Percentiles rank a stretch among this genome's conserved stretches.
Conservation (phyloP, 768 basidiomycete genomes). For the Tylopilus cervinicoccineus region DNA sequence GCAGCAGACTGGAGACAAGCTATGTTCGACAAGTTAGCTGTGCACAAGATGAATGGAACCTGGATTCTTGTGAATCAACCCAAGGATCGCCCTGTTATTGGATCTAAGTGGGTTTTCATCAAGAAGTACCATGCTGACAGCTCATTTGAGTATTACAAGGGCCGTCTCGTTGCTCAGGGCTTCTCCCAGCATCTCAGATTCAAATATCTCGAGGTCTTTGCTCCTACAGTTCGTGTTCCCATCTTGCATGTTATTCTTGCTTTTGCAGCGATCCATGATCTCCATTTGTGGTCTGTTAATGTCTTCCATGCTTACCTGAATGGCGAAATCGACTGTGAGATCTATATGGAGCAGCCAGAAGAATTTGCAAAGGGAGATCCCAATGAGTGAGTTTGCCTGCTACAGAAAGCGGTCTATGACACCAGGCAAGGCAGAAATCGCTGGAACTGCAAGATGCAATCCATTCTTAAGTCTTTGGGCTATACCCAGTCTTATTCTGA, state of each 20-base stretch:
- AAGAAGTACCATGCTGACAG: slow-evolving; percentile 21
- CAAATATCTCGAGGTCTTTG: slow-evolving; percentile 34
- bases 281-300: neutral
- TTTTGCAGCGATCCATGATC: neutral
- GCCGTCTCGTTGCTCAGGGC: slow-evolving; percentile 26
- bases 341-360: neutral
- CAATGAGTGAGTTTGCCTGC: too few relatives aligned
- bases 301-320: neutral
- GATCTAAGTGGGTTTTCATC: slow-evolving; percentile 34
- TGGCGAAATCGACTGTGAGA: neutral
- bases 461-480: too few relatives aligned
- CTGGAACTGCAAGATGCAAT: too few relatives aligned
- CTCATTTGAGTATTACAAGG: slow-evolving; percentile 34
- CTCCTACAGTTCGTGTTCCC: slow-evolving; percentile 18
- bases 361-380: too few relatives aligned
- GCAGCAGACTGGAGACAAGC: neutral
- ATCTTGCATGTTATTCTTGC: neutral
- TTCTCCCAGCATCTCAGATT: slow-evolving; percentile 27
- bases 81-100: slow-evolving; percentile 27
- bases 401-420: too few relatives aligned
- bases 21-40: neutral
- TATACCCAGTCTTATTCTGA: too few relatives aligned
- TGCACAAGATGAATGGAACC: neutral
- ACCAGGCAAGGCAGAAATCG: too few relatives aligned
- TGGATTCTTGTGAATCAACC: neutral